Conservation (phyloP, 2,329 filamentous ascomycete species). For the Pseudomassariella vexata region DNA sequence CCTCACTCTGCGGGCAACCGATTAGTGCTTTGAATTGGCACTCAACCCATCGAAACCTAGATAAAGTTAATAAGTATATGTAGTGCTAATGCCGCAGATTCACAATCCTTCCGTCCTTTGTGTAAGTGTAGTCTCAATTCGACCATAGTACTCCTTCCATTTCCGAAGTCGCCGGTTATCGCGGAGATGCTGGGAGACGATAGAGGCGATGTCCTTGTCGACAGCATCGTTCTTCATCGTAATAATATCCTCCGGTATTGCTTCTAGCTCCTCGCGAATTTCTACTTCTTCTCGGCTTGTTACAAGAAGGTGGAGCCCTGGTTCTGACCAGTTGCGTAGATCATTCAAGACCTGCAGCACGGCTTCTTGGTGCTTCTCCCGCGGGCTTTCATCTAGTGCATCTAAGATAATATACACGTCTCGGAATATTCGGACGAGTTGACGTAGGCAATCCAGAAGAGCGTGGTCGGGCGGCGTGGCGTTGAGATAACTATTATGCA, state of each 20-base stretch:
- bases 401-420: constrained; percentile 29
- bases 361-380: constrained; percentile 14
- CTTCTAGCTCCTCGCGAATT: constrained; percentile 18
- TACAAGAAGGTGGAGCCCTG: constrained; percentile 17
- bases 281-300: constrained; percentile 27
- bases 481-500: constrained; percentile 12
- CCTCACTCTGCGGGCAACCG: constrained; percentile 11
- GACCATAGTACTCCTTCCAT: constrained; percentile 17
- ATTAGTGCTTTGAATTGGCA: constrained; percentile 25
- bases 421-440: constrained; percentile 19
- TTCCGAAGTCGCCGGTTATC: constrained; percentile 14
- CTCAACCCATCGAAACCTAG: constrained; percentile 29
- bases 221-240: constrained; percentile 11
- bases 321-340: constrained; percentile 16
- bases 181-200: constrained; percentile 16
- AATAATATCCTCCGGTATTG: constrained; percentile 12
- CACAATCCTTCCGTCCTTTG: constrained; percentile 24
- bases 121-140: constrained; percentile 20
- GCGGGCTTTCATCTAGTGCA: constrained; percentile 30
- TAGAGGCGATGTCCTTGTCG: constrained; percentile 22
- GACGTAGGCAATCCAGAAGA: constrained; percentile 15
- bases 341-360: constrained; percentile 19
- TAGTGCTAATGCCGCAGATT: constrained; percentile 11
- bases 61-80: constrained; percentile 10
- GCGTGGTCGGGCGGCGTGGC: constrained; percentile 12